These are phyloP conservation scores for Dactylellina parvicollis DNA, from an alignment of 2,329 filamentous ascomycete genomes.

Conservation along the genomic window DNA sequence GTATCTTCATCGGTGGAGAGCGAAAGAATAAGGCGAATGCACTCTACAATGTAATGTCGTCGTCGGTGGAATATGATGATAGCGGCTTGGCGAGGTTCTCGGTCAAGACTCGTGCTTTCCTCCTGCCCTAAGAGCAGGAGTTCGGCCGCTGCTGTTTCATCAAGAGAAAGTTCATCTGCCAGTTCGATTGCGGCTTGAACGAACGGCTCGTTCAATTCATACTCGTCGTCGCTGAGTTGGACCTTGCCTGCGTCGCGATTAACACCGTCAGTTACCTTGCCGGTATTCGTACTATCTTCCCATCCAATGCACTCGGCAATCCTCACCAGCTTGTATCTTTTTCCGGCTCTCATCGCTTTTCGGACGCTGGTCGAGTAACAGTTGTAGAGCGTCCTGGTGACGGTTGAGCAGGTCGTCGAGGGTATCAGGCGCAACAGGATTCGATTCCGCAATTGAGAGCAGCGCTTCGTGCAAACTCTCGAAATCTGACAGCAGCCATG, in stretches of 20 bases:
- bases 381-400: conserved; percentile 42
- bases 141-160: conserved; percentile 84
- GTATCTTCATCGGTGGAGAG: conserved; percentile 70
- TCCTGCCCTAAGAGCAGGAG: conserved; percentile 78
- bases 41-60: conserved; percentile 83
- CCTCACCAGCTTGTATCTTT: conserved; percentile 73
- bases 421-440: conserved; percentile 58
- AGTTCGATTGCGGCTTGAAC: conserved; percentile 82
- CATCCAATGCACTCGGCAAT: conserved; percentile 24
- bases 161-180: conserved; percentile 86
- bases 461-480: conserved; percentile 88
- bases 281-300: background rate
- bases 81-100: conserved; percentile 78
- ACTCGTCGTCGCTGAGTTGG: conserved; percentile 76
- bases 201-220: conserved; percentile 85
- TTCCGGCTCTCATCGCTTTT: conserved; percentile 80
- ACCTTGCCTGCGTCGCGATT: conserved; percentile 72
- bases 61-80: conserved; percentile 89
- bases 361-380: conserved; percentile 58
- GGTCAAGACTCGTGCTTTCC: conserved; percentile 74
- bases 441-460: conserved; percentile 76
- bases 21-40: conserved; percentile 79
- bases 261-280: conserved; percentile 9
- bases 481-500: conserved; percentile 66
- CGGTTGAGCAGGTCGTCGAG: conserved; percentile 44